Conservation (phyloP, 2,329 filamentous ascomycete species). For the Phaeophleospora eucalypticola region DNA sequence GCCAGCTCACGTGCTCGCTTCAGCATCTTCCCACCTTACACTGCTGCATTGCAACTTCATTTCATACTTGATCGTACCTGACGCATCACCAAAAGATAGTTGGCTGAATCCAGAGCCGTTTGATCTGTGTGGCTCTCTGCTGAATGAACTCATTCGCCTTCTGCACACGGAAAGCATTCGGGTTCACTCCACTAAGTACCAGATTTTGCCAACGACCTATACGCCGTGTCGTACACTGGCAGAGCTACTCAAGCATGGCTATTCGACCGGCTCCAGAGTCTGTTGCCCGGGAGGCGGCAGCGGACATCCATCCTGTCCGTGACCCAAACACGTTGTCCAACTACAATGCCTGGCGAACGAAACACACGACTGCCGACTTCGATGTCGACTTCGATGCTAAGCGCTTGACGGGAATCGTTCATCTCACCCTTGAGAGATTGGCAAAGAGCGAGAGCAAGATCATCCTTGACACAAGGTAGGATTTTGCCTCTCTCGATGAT, state of each 20-base stretch:
- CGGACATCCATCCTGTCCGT: slow-evolving; percentile 31
- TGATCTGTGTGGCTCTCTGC: no score
- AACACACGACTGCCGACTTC: slow-evolving; percentile 76
- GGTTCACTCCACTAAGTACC: background rate
- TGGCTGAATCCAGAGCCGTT: no score
- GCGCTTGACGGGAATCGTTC: slow-evolving; percentile 70
- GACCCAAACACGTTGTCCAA: slow-evolving; percentile 92
- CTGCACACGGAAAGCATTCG: background rate
- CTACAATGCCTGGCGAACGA: slow-evolving; percentile 81
- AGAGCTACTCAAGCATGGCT: slow-evolving; percentile 17
- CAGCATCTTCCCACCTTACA: background rate
- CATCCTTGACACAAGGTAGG: slow-evolving; percentile 72
- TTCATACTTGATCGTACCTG: background rate
- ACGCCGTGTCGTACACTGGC: background rate
- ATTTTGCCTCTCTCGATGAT: background rate
- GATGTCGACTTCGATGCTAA: slow-evolving; percentile 79
- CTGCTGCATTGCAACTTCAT: background rate
- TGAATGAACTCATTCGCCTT: background rate
- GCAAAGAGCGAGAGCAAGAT: slow-evolving; percentile 70
- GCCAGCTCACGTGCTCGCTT: no score
- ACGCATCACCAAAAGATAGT: no score
- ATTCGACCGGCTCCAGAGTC: slow-evolving; percentile 25
- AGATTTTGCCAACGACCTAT: background rate
- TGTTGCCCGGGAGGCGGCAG: slow-evolving; percentile 26
- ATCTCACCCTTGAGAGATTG: slow-evolving; percentile 71